phyloP scores from a whole-genome alignment of 2,329 filamentous ascomycete genomes.

The Mariannaea elegans region DNA sequence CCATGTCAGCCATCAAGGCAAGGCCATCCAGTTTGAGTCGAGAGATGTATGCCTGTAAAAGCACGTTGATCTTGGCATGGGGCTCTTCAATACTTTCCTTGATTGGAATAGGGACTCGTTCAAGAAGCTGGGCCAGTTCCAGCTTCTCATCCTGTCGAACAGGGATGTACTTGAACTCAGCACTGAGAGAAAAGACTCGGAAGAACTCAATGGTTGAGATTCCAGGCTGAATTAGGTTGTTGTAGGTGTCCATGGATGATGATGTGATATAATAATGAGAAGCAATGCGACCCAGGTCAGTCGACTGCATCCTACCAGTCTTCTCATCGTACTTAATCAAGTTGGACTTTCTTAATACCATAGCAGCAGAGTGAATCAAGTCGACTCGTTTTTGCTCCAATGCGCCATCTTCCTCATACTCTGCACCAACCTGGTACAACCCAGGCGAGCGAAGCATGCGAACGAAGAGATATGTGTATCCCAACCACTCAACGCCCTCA shows the following conservation, averaged over 20 bases:
- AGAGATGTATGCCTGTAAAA: constrained; percentile 96
- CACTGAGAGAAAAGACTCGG: constrained; percentile 93
- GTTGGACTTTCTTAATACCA: constrained; percentile 84
- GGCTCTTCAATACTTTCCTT: constrained; percentile 98
- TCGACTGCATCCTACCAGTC: constrained; percentile 85
- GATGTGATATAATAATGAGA: constrained; percentile 99
- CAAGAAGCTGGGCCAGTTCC: constrained; percentile 90
- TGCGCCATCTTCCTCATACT: constrained; percentile 91
- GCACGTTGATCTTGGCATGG: constrained; percentile 97
- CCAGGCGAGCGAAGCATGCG: constrained; percentile 96
- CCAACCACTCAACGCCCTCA: constrained; percentile 98
- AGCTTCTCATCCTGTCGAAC: constrained; percentile 98
- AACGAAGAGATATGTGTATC: constrained; percentile 97
- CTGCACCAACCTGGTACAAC: constrained; percentile 92
- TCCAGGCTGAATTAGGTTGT: constrained; percentile 90
- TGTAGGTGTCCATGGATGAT: constrained; percentile 96
- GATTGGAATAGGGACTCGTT: constrained; percentile 91
- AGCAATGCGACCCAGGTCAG: constrained; percentile 92
- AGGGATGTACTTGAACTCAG: constrained; percentile 99
- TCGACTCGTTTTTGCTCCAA: constrained; percentile 98
- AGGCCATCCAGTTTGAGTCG: constrained; percentile 92
- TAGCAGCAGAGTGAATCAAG: constrained; percentile 91
- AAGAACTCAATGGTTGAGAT: constrained; percentile 96
- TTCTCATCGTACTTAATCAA: constrained; percentile 97
- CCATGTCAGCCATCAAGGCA: constrained; percentile 96